phyloP scores from a whole-genome alignment of 768 basidiomycete species.

The Hygrocybe coccinea region DNA sequence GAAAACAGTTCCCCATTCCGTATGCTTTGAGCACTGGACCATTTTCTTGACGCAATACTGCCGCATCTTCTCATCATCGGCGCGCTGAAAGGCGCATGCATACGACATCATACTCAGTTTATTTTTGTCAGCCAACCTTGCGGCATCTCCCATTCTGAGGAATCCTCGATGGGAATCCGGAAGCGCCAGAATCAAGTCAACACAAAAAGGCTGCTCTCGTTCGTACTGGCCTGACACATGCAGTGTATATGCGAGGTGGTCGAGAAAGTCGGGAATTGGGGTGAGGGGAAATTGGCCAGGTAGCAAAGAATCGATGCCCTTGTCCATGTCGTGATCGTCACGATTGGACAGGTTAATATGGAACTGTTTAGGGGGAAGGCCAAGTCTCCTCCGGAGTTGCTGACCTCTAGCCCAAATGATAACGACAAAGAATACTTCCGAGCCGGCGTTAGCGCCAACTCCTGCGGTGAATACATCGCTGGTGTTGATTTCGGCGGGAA shows the following conservation, averaged over 20 bases:
- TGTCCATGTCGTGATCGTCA: slow-evolving; percentile 43
- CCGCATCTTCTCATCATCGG: slow-evolving; percentile 33
- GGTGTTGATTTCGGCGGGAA: slow-evolving; percentile 20
- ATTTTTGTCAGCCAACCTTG: slow-evolving; percentile 26
- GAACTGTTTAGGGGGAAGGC: slow-evolving; percentile 50
- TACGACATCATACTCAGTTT: slow-evolving; percentile 57
- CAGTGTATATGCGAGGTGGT: slow-evolving; percentile 46
- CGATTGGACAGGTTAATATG: slow-evolving; percentile 45
- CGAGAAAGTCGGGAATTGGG: slow-evolving; percentile 35
- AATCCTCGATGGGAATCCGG: slow-evolving; percentile 43
- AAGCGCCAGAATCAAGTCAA: slow-evolving; percentile 27
- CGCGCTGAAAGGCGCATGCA: slow-evolving; percentile 42
- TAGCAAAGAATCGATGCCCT: slow-evolving; percentile 44
- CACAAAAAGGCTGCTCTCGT: slow-evolving; percentile 31
- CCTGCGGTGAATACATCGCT: slow-evolving; percentile 36
- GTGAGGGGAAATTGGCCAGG: slow-evolving; percentile 28
- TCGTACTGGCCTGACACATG: slow-evolving; percentile 34
- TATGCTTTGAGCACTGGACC: slow-evolving; percentile 38
- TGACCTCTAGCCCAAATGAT: slow-evolving; percentile 56
- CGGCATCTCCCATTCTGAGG: slow-evolving; percentile 46
- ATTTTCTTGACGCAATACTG: slow-evolving; percentile 45
- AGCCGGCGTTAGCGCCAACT: slow-evolving; percentile 32
- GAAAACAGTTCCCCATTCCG: slow-evolving; percentile 51
- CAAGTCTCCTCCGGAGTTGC: slow-evolving; percentile 43
- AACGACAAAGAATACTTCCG: slow-evolving; percentile 41